Percentiles rank a stretch among this genome's conserved stretches.
Conservation (phyloP, 805 yeast species). For the Vanderwaltozyma verrucispora region DNA sequence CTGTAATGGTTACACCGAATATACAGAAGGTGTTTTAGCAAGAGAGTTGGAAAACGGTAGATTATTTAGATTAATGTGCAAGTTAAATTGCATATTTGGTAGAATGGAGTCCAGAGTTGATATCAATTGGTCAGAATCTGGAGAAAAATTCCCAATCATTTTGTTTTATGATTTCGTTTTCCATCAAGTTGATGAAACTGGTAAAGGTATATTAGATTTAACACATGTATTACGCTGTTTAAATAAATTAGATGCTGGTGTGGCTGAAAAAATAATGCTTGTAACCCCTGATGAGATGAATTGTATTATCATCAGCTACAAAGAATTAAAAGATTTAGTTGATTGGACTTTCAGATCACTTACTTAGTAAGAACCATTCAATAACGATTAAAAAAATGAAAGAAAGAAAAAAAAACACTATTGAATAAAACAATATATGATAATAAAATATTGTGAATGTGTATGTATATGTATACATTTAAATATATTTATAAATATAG, state of each 20-base stretch:
- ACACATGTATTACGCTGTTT: constrained; percentile 69
- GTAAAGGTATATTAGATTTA: constrained; percentile 70
- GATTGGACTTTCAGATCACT: constrained; percentile 51
- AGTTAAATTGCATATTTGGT: constrained; percentile 68
- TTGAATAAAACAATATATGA: too few species aligned
- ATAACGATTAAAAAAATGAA: too few species aligned
- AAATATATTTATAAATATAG: too few species aligned
- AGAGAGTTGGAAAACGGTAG: constrained; percentile 84
- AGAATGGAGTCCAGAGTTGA: constrained; percentile 56
- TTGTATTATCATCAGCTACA: constrained; percentile 76
- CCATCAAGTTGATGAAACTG: constrained; percentile 70
- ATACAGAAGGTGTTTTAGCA: constrained; percentile 48
- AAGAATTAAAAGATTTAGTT: constrained; percentile 65
- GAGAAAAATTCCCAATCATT: constrained; percentile 60
- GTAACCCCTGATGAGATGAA: constrained; percentile 78
- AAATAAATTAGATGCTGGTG: constrained; percentile 88
- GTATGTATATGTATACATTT: too few species aligned
- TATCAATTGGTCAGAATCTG: constrained; percentile 60
- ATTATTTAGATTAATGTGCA: constrained; percentile 69
- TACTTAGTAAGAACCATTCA: constrained; percentile 16
- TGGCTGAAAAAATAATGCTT: constrained; percentile 70
- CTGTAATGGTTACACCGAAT: constrained; percentile 43
- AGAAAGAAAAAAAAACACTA: too few species aligned
- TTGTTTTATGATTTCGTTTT: constrained; percentile 78
- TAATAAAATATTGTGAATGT: too few species aligned